Base-by-base conservation (phyloP, 257 asterid species). In the Lithospermum erythrorhizon region DNA sequence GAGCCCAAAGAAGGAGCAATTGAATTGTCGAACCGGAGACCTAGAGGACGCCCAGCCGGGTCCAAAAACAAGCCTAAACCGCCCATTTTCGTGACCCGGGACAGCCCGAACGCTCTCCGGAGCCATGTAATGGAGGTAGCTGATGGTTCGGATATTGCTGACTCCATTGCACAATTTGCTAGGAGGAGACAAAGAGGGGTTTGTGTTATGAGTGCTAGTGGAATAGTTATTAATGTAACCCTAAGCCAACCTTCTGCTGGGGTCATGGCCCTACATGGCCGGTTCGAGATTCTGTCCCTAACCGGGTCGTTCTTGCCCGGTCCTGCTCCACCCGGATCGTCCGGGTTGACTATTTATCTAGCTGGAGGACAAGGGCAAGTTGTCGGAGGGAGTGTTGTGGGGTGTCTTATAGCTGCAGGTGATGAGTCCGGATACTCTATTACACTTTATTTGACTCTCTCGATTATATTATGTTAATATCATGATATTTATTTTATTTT, bases 121-220 rank as follows among this genome's bases (percentile, higher is more conserved):
- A 64, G 68, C 68, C 68, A 64, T 25, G 61, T 64, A 10, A 55
- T 64, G 68, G 68, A 64, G 56, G 68, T 64, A n/a, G 41, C 68
- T 11, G 57, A 51, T 37, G 62, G 68, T 18, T 37, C 68, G 0
- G 68, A 64, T 20, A 49, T 64, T 25, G 62, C 62, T 18, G 68
- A 64, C 23, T 29, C 55, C 56, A 64, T 64, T 1, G 68, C 62
- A 0, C 62, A 64, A n/a, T 64, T 64, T 45, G 62, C 68, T 2
- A 64, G 68, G 48, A 64, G 53, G 16, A 55, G 68, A 25, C 68
- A 64, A 55, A 55, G 61, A 37, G 62, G 68, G 19, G 68, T 64
- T 55, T 64, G 68, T 41, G 62, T 64, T 5, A 49, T 64, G 29
- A 64, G 68, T 22, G 68, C 62, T 13, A 64, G 56, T 55, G 68